Percentiles rank a stretch among this genome's conserved stretches.
These are phyloP conservation scores for Blastomyces gilchristii DNA, from an alignment of 2,329 filamentous ascomycete genomes.

Conservation along the genomic window DNA sequence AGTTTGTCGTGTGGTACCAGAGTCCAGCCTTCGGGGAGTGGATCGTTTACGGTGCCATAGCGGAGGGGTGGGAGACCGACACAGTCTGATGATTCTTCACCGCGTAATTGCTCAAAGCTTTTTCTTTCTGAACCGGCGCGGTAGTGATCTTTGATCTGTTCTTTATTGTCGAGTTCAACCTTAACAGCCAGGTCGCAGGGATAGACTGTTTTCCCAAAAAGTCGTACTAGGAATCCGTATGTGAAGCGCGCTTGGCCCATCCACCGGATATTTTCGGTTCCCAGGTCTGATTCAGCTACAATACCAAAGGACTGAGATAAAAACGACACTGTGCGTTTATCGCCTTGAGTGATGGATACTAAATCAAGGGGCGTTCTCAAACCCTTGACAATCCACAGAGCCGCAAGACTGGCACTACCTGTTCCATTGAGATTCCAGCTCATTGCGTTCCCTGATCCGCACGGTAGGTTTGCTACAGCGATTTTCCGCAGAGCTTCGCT, in stretches of 20 bases:
- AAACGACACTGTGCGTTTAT: slow-evolving; percentile 67
- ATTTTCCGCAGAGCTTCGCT: slow-evolving; percentile 61
- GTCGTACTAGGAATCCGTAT: slow-evolving; percentile 66
- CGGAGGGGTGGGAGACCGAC: slow-evolving; percentile 59
- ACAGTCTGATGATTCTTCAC: slow-evolving; percentile 34
- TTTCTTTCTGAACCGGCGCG: slow-evolving; percentile 37
- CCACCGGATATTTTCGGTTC: slow-evolving; percentile 84
- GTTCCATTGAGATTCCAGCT: slow-evolving; percentile 82
- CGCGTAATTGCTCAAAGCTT: slow-evolving; percentile 16
- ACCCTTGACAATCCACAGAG: slow-evolving; percentile 78
- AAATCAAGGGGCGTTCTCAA: slow-evolving; percentile 75
- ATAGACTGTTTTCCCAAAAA: slow-evolving; percentile 67
- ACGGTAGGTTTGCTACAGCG: slow-evolving; percentile 78
- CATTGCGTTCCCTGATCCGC: slow-evolving; percentile 90
- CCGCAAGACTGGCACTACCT: slow-evolving; percentile 61
- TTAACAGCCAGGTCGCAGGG: slow-evolving; percentile 84
- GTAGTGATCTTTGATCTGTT: slow-evolving; percentile 63
- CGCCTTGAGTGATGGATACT: slow-evolving; percentile 75
- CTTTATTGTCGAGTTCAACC: slow-evolving; percentile 67
- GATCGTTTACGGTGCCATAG: slow-evolving; percentile 70
- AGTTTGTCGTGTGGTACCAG: slow-evolving; percentile 63
- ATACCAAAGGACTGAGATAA: slow-evolving; percentile 84
- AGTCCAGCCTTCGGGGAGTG: slow-evolving; percentile 68
- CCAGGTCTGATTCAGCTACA: slow-evolving; percentile 80
- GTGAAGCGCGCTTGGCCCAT: slow-evolving; percentile 82